Percentiles rank a stretch among this genome's conserved stretches.
These are phyloP conservation scores for Rosa rugosa DNA, from an alignment of 306 rosid species.

Conservation along the genomic window DNA sequence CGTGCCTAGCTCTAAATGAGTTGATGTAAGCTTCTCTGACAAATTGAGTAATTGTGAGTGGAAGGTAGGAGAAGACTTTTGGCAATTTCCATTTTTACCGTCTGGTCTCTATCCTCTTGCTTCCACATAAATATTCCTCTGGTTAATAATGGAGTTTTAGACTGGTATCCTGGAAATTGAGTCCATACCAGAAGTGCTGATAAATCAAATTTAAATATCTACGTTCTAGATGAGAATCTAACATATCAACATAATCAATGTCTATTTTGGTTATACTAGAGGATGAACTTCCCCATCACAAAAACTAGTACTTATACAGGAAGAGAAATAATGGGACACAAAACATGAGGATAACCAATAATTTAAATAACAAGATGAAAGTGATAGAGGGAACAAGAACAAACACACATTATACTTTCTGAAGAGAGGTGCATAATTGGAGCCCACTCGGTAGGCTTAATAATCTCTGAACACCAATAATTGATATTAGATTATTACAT, in stretches of 20 bases:
- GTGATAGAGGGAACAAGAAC: too few species aligned
- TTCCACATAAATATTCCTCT: neutral
- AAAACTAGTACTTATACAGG: too few species aligned
- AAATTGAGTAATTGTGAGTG: neutral
- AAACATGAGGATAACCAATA: too few species aligned
- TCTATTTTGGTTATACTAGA: too few species aligned
- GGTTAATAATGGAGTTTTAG: conserved; percentile 1
- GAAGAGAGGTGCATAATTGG: too few species aligned
- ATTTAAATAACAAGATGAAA: too few species aligned
- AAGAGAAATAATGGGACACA: too few species aligned
- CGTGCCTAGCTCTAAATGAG: neutral
- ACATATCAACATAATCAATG: neutral
- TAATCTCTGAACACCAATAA: too few species aligned
- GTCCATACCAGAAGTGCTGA: neutral
- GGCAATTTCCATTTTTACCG: neutral
- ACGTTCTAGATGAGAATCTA: neutral
- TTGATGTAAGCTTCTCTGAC: neutral
- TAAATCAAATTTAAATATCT: neutral
- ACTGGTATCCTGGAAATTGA: neutral
- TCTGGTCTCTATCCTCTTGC: neutral
- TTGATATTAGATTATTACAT: too few species aligned
- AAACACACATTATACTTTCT: too few species aligned
- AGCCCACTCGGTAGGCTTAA: too few species aligned
- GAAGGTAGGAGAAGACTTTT: neutral
- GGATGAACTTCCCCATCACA: too few species aligned